Base-by-base conservation (phyloP, 192 early-diverging fungal species). In the Coemansia sp. region DNA sequence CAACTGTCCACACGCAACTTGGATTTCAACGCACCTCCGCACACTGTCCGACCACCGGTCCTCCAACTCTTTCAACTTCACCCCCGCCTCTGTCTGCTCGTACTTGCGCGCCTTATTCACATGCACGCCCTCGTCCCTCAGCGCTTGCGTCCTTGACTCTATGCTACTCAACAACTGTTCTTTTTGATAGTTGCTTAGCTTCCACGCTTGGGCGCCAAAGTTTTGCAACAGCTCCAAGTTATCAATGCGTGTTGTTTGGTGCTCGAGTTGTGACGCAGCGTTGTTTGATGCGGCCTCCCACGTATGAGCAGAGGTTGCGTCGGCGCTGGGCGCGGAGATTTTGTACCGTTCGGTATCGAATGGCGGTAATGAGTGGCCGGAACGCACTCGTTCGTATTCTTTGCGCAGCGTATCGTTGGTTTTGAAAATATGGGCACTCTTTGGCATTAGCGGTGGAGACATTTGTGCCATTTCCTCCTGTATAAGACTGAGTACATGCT, bases 141-240 rank as follows among this genome's bases (percentile, higher is more conserved):
- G 51, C 17, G 29, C 48, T 24, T 61, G 41, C 2, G 73, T 66
- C 14, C 66, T 65, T 10, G 24, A 43, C 25, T 81, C 69, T n/a
- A 81, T 65, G 19, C 14, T 35, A 5, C 38, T 45, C 22, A 81
- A 43, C 55, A 81, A 45, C n/a, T 14, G 29, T 38, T 81, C 73
- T 23, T 69, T 75, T 37, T 81, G 73, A 53, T 72, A 72, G 51
- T 81, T 81, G 48, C 63, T 49, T 8, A 81, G 65, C 56, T 72
- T 75, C 78, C 78, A 81, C 9, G 66, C 69, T 41, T 81, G 75
- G 2, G 73, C 69, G 22, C 78, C 78, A 69, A 75, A 81, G 38
- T 72, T 61, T 61, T 81, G 73, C 63, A 81, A 54, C 21, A 81
- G 58, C 63, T 81, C 78, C 1, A 81, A 54, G 43, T 81, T 81